Base-by-base conservation (phyloP, 202 grass and related monocot genomes). In the Setaria italica region DNA sequence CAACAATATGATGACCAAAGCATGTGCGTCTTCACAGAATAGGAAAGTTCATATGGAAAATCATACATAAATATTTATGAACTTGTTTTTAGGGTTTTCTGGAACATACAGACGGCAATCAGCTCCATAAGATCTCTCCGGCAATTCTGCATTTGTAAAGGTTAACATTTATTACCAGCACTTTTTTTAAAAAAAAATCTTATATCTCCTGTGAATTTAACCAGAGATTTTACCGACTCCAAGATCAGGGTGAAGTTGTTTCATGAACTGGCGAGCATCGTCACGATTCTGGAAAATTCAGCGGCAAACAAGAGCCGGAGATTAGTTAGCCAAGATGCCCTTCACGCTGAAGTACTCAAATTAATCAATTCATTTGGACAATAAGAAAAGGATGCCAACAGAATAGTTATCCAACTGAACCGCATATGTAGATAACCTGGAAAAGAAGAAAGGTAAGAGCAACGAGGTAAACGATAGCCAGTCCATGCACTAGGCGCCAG, bases 41-140 rank as follows among this genome's bases (percentile, higher is more conserved):
- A 60, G 73, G 53, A 86, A 91, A 65, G 76, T 76, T 94, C 84
- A 69, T 87, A 80, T 80, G 70, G 77, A 92, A 83, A 89, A 86
- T 90, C 97, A 90, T 99, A 99, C 97, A 90, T 99, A 97, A 90
- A 99, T 80, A 91, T 99, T 99, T 88, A 92, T 91, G 88, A 97
- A 99, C 90, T 94, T 99, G 90, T 88, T 94, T 91, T 94, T 92
- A 89, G 94, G 90, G 89, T 92, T 92, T 91, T 99, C 97, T 11
- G 97, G 97, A 83, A 96, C 94, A 91, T 94, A 99, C 84, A 99
- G 78, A 85, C 94, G 97, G 48, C 97, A 99, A 83, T 99, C 97
- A 14, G 89, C 87, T 68, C 97, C 94, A 79, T 99, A 99, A 51
- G 97, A 99, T 78, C 94, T 96, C 87, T 99, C 97, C 29, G 97